Conservation (phyloP, 441 rosid genomes). For the Adansonia grandidieri region DNA sequence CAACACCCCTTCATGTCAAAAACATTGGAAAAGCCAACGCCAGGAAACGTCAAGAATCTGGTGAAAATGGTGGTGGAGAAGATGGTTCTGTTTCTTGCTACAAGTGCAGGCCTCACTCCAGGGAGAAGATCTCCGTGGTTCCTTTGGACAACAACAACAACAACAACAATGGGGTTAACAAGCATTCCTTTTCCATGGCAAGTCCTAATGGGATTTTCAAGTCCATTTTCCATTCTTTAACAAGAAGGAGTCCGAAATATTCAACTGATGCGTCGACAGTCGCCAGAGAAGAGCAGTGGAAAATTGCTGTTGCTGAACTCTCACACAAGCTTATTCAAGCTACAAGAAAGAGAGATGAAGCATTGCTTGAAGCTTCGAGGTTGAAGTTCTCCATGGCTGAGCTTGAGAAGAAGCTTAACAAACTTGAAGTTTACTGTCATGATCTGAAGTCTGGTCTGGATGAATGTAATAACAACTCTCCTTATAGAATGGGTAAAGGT, state of each 20-base stretch:
- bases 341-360: slow-evolving; percentile 85
- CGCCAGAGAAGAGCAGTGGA: slow-evolving; percentile 78
- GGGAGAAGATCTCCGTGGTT: slow-evolving; percentile 83
- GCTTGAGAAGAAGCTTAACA: slow-evolving; percentile 90
- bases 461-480: slow-evolving; percentile 56
- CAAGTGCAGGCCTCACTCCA: slow-evolving; percentile 81
- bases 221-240: slow-evolving; percentile 67
- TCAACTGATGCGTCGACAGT: slow-evolving; percentile 33
- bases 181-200: slow-evolving; percentile 52
- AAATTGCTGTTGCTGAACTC: slow-evolving; percentile 73
- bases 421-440: slow-evolving; percentile 84
- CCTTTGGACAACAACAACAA: slow-evolving; percentile 56
- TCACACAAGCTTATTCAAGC: slow-evolving; percentile 81
- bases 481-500: slow-evolving; percentile 37
- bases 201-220: slow-evolving; percentile 83
- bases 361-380: slow-evolving; percentile 75
- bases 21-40: slow-evolving; percentile 36
- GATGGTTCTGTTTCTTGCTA: slow-evolving; percentile 72
- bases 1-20: slow-evolving; percentile 66
- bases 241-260: slow-evolving; percentile 63
- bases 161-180: slow-evolving; percentile 32
- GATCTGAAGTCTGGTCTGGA: slow-evolving; percentile 80
- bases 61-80: slow-evolving; percentile 21
- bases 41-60: slow-evolving; percentile 51
- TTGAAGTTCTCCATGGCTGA: slow-evolving; percentile 82